Evolutionary conservation across 2,329 filamentous ascomycete species (phyloP).

Genomic region (Pseudopyricularia cyperi): DNA sequence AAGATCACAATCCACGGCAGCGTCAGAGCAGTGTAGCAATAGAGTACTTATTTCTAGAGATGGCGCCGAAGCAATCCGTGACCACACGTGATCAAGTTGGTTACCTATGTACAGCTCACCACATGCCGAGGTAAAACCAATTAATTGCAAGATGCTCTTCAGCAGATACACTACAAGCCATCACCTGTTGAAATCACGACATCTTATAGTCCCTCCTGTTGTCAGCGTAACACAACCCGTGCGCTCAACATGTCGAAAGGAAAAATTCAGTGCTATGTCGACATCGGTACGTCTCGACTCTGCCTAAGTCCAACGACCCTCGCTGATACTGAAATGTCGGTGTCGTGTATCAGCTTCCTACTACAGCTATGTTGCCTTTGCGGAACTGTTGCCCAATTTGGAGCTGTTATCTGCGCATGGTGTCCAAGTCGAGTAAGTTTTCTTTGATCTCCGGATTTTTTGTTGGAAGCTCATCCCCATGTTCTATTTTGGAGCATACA

Average conservation of each 20-base stretch:
- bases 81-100: no score
- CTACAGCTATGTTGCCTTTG: slow-evolving; percentile 43
- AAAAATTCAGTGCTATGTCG: slow-evolving; percentile 36
- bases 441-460: neutral
- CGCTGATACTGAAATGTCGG: neutral
- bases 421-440: slow-evolving; percentile 51
- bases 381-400: slow-evolving; percentile 44
- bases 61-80: no score
- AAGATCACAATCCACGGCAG: no score
- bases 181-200: neutral
- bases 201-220: neutral
- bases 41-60: no score
- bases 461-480: no score
- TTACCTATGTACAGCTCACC: no score
- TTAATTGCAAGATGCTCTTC: no score
- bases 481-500: no score
- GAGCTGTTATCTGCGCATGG: slow-evolving; percentile 40
- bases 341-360: slow-evolving; percentile 40
- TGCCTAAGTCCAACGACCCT: neutral
- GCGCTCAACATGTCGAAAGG: slow-evolving; percentile 2
- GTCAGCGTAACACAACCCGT: neutral
- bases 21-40: no score
- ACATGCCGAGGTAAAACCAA: no score
- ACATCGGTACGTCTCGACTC: slow-evolving; percentile 40
- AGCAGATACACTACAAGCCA: no score